Percentiles rank a stretch among this genome's conserved stretches.
These are phyloP conservation scores for Pythium coloratum DNA, from an alignment of 352 stramenopile genomes.

Conservation along the genomic window DNA sequence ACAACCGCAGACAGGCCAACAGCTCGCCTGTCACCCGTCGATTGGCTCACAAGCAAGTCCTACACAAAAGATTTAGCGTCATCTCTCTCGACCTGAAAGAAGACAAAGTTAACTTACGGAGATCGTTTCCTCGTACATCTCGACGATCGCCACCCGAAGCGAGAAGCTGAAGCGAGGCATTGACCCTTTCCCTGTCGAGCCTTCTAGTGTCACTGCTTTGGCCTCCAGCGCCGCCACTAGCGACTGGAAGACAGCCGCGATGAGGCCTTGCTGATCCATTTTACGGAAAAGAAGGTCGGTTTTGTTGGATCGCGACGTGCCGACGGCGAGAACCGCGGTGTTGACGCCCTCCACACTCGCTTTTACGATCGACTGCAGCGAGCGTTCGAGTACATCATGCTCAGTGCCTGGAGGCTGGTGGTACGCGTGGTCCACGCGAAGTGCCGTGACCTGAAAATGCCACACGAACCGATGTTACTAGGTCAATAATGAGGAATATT, in stretches of 20 bases:
- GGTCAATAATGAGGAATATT: not conserved
- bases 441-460: constrained; percentile 21
- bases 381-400: constrained; percentile 46
- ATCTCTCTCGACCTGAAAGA: not conserved
- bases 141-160: constrained; percentile 45
- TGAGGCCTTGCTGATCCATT: constrained; percentile 33
- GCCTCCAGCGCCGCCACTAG: constrained; percentile 33
- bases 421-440: constrained; percentile 45
- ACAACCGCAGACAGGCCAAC: not conserved
- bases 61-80: not conserved
- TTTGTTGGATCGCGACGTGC: constrained; percentile 39
- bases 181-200: not conserved
- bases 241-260: constrained; percentile 33
- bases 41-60: constrained; percentile 10
- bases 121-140: constrained; percentile 62
- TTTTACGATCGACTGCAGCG: constrained; percentile 39
- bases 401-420: constrained; percentile 34
- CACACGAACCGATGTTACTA: not conserved
- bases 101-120: constrained; percentile 23
- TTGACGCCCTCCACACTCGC: constrained; percentile 59
- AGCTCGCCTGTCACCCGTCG: not conserved
- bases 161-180: constrained; percentile 32
- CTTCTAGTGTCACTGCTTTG: constrained; percentile 25
- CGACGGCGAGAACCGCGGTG: constrained; percentile 40
- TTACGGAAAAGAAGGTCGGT: constrained; percentile 40